Base-by-base conservation (phyloP, 2,329 filamentous ascomycete species). In the Aureobasidium lini region DNA sequence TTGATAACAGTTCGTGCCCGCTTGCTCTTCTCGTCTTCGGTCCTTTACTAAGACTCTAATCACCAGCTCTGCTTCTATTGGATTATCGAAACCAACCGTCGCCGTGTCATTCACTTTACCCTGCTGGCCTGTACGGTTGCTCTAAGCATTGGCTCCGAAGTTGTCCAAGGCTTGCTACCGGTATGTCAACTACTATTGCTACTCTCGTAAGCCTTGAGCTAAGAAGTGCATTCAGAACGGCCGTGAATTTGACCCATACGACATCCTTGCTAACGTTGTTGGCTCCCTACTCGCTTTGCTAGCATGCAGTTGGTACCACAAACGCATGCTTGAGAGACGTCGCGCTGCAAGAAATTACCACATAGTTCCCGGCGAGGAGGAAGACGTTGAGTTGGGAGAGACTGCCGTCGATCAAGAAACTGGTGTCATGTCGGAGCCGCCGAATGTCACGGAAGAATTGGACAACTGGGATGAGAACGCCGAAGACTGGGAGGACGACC, bases 381-480 rank as follows among this genome's bases (percentile, higher is more conserved):
- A 67, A 1, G 89, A 96, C 71, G 73, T 96, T 13, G 92, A 96
- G 75, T 81, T 96, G 6, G 90, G 89, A 1, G 84, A 86, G 63
- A 77, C 75, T 29, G 64, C 76, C 4, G 75, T 70, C 4, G 64
- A 49, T 36, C 70, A 72, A 59, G 71, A 72, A 61, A 69, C 65
- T 13, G 69, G 70, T 2, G 64, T 66, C 29, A 65, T 71, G n/a
- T 36, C 87, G 89, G 72, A 84, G 81, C 32, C 86, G 86, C 16
- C 76, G 53, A 63, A 69, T 69, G 72, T 95, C 18, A 91, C 95
- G 66, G 83, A 93, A 61, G 89, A 95, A 75, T 82, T 96, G 7
- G 92, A 96, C 69, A 90, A 93, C 65, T 96, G 92, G 91, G 91
- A 96, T 69, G 92, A 96, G 75, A 94, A 96, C 72, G 81, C 77